These are phyloP conservation scores for Saccharomyces eubayanus DNA, from an alignment of 805 yeast species.

Conservation along the genomic window DNA sequence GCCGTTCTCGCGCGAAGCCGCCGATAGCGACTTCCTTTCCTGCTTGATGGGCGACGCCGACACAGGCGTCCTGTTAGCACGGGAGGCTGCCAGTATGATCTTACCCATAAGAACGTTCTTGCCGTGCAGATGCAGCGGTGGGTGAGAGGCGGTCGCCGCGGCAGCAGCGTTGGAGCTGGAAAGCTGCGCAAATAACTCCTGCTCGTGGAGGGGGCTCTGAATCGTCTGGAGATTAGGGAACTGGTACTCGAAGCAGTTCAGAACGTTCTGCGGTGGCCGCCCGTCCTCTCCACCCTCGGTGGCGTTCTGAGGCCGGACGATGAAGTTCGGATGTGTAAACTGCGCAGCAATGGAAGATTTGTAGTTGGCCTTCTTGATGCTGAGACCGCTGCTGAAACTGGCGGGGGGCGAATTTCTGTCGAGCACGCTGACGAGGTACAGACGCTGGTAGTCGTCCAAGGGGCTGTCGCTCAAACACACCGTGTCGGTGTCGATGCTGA, in stretches of 20 bases:
- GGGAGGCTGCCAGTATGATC: neutral
- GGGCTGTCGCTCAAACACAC: slow-evolving; percentile 19
- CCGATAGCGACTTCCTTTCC: neutral
- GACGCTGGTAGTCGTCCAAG: slow-evolving; percentile 29
- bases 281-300: slow-evolving; percentile 1
- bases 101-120: neutral
- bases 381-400: neutral
- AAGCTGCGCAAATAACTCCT: neutral
- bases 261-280: neutral
- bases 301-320: neutral
- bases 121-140: neutral
- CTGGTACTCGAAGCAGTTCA: slow-evolving; percentile 26
- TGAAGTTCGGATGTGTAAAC: slow-evolving; percentile 7
- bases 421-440: slow-evolving; percentile 17
- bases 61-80: neutral
- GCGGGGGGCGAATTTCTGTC: slow-evolving; percentile 1
- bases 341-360: slow-evolving; percentile 19
- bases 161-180: neutral
- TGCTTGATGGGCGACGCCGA: neutral
- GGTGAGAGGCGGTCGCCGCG: neutral
- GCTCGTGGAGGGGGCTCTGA: neutral
- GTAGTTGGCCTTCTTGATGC: slow-evolving; percentile 12
- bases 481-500: slow-evolving; percentile 9
- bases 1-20: slow-evolving; percentile 1
- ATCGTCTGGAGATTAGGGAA: slow-evolving; percentile 18